Evolutionary conservation across 805 yeast genomes (phyloP).

Genomic region (Kluyveromyces wickerhamii): DNA sequence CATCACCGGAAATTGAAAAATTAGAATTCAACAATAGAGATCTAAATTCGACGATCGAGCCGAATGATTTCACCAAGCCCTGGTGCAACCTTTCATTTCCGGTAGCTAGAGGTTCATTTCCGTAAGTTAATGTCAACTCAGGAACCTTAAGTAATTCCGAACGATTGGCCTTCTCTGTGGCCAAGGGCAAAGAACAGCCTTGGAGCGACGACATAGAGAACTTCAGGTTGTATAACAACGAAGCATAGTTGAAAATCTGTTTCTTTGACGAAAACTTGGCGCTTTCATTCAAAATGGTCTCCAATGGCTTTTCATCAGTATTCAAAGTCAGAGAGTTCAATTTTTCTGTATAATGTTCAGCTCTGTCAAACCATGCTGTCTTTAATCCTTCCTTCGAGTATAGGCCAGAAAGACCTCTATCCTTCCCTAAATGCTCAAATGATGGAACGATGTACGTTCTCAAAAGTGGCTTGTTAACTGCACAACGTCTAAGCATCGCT

Average conservation of each 20-base stretch:
- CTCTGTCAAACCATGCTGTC: conserved; percentile 44
- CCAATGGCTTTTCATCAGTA: conserved; percentile 19
- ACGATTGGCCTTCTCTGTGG: conserved; percentile 13
- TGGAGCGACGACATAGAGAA: conserved; percentile 32
- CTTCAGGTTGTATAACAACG: conserved; percentile 32
- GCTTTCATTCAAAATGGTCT: conserved; percentile 21
- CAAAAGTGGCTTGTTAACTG: conserved; percentile 5
- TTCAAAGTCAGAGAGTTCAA: conserved; percentile 32
- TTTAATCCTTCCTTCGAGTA: conserved; percentile 40
- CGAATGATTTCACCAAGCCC: conserved; percentile 58
- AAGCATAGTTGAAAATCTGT: conserved; percentile 33
- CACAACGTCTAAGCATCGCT: conserved; percentile 4
- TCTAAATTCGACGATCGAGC: conserved; percentile 68
- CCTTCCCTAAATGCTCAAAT: conserved; percentile 20
- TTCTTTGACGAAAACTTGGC: conserved; percentile 27
- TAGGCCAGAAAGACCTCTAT: conserved; percentile 41
- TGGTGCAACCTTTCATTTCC: conserved; percentile 30
- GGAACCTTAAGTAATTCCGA: conserved; percentile 41
- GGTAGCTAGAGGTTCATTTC: conserved; percentile 29
- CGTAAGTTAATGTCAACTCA: conserved; percentile 18
- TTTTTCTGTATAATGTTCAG: conserved; percentile 31
- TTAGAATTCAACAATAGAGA: conserved; percentile 64
- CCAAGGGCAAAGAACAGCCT: conserved; percentile 14
- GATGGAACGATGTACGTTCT: conserved; percentile 18
- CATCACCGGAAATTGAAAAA: conserved; percentile 73